Base-by-base conservation (phyloP, 1,139 yeast genomes). In the Suhomyces guaymorum region DNA sequence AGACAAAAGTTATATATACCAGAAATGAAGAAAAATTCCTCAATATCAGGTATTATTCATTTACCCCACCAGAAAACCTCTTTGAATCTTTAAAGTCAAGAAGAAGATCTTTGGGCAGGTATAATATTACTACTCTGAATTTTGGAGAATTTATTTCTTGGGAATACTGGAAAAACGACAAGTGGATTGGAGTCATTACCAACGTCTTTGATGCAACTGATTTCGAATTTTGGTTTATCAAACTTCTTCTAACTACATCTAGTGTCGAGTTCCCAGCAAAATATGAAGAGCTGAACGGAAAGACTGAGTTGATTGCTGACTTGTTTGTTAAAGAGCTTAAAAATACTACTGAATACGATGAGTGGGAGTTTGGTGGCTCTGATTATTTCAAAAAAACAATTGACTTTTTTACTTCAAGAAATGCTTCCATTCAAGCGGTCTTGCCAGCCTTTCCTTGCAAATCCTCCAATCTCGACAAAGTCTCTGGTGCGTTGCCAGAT, bases 391-490 rank as follows among this genome's bases (percentile, higher is more conserved):
- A 61, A 14, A 48, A 59, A 22, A 65, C 61, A 32, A 67, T 73
- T 17, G 61, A 61, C 26, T 75, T 71, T 48, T 78, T 73, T 49
- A 75, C 79, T 10, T 61, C 70, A 28, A 63, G 77, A 45, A 59
- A 64, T 39, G 44, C 66, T 20, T 64, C 66, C 26, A 63, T 78
- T 39, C 80, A 77, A 52, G 77, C 80, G 7, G 80, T 77, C 7
- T 57, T 78, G 34, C 84, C 84, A 3, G 84, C 83, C 1, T 78
- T 78, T 44, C 84, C 84, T 3, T 78, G 83, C 49, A 78, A 78
- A 49, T 75, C 82, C 0, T 75, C 82, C 11, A 78, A 78, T 43
- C 42, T 52, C 26, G 66, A 72, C 26, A 78, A 78, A 51, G 83
- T 78, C n/a, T 62, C 67, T 23, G 70, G 75, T 3, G 46, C 54